A percentile compares a stretch with the other conserved stretches of the same genome.
Conservation (phyloP, 2,329 filamentous ascomycete species). For the Calonectria multiphialidica region DNA sequence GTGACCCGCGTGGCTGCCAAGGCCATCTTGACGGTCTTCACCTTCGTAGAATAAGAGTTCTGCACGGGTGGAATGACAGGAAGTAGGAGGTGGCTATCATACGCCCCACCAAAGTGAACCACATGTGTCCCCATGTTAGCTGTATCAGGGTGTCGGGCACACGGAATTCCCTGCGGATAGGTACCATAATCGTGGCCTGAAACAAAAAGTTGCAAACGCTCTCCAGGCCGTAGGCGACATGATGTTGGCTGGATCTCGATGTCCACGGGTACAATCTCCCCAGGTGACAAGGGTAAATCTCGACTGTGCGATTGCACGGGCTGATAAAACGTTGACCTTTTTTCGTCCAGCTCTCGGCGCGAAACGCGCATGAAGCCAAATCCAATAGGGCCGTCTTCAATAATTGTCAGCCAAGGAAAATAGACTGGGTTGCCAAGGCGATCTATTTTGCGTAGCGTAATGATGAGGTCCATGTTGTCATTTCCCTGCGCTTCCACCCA, state of each 20-base stretch:
- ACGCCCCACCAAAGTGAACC: background rate
- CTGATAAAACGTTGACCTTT: background rate
- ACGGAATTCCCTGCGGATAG: background rate
- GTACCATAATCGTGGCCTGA: background rate
- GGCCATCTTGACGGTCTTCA: background rate
- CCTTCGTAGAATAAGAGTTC: background rate
- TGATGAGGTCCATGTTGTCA: background rate
- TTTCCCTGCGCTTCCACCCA: background rate
- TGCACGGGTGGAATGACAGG: background rate
- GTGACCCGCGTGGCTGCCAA: background rate
- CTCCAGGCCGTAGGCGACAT: background rate
- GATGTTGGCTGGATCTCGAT: background rate
- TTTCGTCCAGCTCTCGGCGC: background rate
- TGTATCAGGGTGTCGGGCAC: background rate
- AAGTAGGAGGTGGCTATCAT: background rate
- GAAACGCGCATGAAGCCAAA: background rate
- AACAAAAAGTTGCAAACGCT: background rate
- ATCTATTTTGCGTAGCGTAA: background rate
- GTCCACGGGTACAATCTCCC: background rate
- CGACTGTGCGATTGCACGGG: background rate
- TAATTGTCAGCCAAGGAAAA: background rate
- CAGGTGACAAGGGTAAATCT: background rate
- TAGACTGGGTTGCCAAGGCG: background rate
- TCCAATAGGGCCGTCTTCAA: background rate
- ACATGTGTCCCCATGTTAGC: background rate